Evolutionary conservation across 129 eudicot genomes (phyloP), one percentile per base, ranked within the genome.

Genomic region (Erigeron canadensis): DNA sequence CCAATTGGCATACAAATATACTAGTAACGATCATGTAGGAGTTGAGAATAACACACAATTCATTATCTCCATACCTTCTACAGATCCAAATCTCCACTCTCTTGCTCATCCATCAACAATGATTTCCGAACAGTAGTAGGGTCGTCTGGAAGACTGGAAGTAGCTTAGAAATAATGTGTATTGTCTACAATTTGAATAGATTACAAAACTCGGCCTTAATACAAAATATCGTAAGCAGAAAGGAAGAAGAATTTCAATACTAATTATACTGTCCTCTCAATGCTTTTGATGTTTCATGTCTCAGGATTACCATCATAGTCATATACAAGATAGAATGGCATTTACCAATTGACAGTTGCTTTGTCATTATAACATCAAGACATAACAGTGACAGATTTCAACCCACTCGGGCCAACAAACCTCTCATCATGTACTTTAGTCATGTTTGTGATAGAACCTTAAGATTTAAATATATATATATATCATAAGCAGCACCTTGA

Each of bases 381-480:
- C 82, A 95, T 81, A 41, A 89, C 82, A 1, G 87, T 81, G 45
- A 87, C 98, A 10, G 89, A 80, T 56, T 81, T 83, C 46, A 85
- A 69, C 67, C 86, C 90, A 65, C 95, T 82, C 18, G 96, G 88
- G 74, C 69, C 75, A 50, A 79, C 73, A 78, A 81, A 89, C 58
- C 96, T 84, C 74, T 89, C 98, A 76, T 89, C 90, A 5, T 92
- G 98, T 17, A 93, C 67, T 83, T 89, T 93, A 1, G 96, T 95
- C 96, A 93, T 92, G 87, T 90, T 85, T 21, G 98, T 89, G 51
- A 89, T 82, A 42, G 88, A 83, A 92, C 96, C 98, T 92, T 77
- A 34, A 64, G 4, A 67, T 28, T 11, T 39, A 74, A 46, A 65
- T 56, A 66, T 18, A 15, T 37, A 48, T 44, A 12, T n/a, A 53